Base-by-base conservation (phyloP, 805 yeast genomes). In the Yarrowia phangngaensis region DNA sequence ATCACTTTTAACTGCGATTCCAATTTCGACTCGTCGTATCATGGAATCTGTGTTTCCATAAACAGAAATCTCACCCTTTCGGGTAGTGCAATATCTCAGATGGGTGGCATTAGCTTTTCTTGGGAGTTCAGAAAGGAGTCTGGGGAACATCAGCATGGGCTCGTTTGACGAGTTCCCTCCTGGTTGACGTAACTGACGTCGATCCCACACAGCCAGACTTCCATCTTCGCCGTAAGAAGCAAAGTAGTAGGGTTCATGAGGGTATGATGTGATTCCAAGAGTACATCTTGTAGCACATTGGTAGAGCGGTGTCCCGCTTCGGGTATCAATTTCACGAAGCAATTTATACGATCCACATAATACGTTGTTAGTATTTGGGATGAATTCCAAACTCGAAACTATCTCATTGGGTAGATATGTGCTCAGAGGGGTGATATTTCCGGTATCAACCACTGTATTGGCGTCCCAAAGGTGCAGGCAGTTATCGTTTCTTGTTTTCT, bases 161-260 rank as follows among this genome's bases (percentile, higher is more conserved):
- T 29, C 53, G 16, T 51, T 45, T 16, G 33, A 29, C 19, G 47
- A 29, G 13, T 53, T 32, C 13, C 45, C 45, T 0, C 45, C 45
- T 2, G 45, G 45, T 8, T 36, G 45, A 7, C 53, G 50, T 43
- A 66, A 43, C 51, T 60, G 59, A 7, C 68, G 56, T 11, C 68
- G 56, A 48, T 65, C 69, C 69, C 70, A 89, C 6, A 89, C 70
- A 0, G 90, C 81, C 41, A 88, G 66, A 0, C 92, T 76, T 1
- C 95, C 95, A 58, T 84, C 90, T 56, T 88, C 95, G 45, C 85
- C 78, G 54, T 76, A 76, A 0, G 94, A 80, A 13, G 86, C 78
- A 62, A 89, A 85, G 53, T 76, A 71, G 63, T 76, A 73, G 9
- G 72, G 73, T 58, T 80, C 78, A 59, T 78, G 78, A 3, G 84